These are phyloP conservation scores for Myxozyma geophila DNA, from an alignment of 805 yeast genomes.

Conservation along the genomic window DNA sequence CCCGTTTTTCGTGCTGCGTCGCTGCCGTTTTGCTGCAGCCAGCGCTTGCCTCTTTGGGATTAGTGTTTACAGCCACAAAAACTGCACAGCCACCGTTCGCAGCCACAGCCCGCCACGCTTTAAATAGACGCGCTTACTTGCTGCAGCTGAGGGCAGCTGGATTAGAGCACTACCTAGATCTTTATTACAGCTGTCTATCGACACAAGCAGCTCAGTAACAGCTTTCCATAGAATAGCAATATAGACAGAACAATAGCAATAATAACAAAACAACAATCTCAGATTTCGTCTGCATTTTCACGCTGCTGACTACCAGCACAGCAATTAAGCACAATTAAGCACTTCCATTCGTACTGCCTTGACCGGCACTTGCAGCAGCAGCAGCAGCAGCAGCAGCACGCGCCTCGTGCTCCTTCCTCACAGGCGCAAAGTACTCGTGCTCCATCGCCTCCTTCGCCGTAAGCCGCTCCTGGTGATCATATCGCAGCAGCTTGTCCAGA, in stretches of 20 bases:
- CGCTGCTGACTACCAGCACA: too few relatives aligned
- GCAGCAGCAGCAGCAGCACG: conserved; percentile 11
- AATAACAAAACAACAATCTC: not conserved
- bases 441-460: conserved; percentile 89
- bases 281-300: not conserved
- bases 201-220: too few relatives aligned
- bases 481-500: conserved; percentile 75
- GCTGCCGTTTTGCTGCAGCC: too few relatives aligned
- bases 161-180: not conserved
- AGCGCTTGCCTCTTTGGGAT: too few relatives aligned
- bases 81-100: too few relatives aligned
- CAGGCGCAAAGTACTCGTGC: conserved; percentile 54
- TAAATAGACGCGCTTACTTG: not conserved
- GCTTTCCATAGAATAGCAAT: too few relatives aligned
- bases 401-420: conserved; percentile 39
- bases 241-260: too few relatives aligned
- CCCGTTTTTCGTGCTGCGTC: not conserved
- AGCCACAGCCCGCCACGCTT: not conserved
- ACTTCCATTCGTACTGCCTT: not conserved
- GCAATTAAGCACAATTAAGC: not conserved
- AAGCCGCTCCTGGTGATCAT: conserved; percentile 85
- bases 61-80: too few relatives aligned
- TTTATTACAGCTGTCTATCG: too few relatives aligned
- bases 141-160: too few relatives aligned
- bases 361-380: not conserved